These are phyloP conservation scores for Gardenia jasminoides DNA, from an alignment of 257 asterid genomes.

Conservation along the genomic window DNA sequence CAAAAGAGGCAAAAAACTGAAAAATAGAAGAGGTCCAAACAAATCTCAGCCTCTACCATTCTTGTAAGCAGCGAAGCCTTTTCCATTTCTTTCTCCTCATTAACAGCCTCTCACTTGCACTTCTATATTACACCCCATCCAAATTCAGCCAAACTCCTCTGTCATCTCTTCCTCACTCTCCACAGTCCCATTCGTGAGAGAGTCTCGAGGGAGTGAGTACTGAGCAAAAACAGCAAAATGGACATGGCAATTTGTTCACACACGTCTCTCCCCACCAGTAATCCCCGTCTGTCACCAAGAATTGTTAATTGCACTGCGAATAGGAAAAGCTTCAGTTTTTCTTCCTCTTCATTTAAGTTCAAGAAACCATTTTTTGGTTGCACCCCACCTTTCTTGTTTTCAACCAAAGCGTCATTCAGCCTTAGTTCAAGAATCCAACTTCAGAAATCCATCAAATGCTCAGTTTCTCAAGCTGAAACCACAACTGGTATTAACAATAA, in stretches of 20 bases:
- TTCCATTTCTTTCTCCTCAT: background rate
- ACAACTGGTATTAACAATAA: conserved; percentile 38
- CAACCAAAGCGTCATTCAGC: conserved; percentile 24
- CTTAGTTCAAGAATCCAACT: conserved; percentile 29
- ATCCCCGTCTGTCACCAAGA: conserved; percentile 23
- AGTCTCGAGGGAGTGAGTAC: conserved; percentile 19
- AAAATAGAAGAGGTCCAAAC: conserved; percentile 18
- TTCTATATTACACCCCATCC: conserved; percentile 46
- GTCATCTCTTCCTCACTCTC: conserved; percentile 12
- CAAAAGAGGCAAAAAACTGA: background rate
- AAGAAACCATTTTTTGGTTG: conserved; percentile 50
- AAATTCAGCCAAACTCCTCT: conserved; percentile 15
- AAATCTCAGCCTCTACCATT: conserved; percentile 37
- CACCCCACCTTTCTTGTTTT: conserved; percentile 31
- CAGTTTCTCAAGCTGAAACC: conserved; percentile 66
- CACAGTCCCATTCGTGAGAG: conserved; percentile 18
- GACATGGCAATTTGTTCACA: conserved; percentile 63
- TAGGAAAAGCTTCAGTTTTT: conserved; percentile 28
- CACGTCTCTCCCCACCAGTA: conserved; percentile 31
- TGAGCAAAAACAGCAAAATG: conserved; percentile 29
- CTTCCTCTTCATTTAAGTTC: conserved; percentile 44
- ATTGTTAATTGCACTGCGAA: conserved; percentile 19
- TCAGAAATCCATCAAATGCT: conserved; percentile 57
- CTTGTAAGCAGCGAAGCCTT: conserved; percentile 29
- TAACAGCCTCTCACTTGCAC: conserved; percentile 66